A percentile compares a stretch with the other conserved stretches of the same genome.
phyloP scores from a whole-genome alignment of 768 basidiomycete genomes.

The Lactarius hengduanensis region DNA sequence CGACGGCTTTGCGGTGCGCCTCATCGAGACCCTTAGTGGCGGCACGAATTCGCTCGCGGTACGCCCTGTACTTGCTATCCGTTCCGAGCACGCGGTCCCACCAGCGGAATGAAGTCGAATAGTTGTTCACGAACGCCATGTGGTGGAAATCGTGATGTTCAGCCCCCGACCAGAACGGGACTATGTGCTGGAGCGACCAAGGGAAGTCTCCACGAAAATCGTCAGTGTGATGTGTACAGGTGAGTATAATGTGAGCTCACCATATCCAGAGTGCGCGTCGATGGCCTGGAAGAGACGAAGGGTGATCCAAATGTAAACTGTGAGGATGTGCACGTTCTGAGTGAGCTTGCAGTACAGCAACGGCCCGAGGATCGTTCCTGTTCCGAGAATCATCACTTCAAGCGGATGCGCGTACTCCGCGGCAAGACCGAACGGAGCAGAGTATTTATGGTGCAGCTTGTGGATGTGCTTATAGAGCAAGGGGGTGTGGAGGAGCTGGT shows the following conservation, averaged over 20 bases:
- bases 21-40: conserved; percentile 46
- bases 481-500: conserved; percentile 85
- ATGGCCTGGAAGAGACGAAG: conserved; percentile 95
- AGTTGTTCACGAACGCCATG: conserved; percentile 94
- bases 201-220: conserved; percentile 71
- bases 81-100: conserved; percentile 89
- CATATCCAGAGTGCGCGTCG: conserved; percentile 96
- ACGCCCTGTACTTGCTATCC: conserved; percentile 83
- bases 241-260: conserved; percentile 42
- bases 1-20: conserved; percentile 53
- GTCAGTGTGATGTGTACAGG: neutral
- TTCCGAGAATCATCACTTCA: conserved; percentile 92
- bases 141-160: conserved; percentile 99
- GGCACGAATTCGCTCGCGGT: conserved; percentile 63
- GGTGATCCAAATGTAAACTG: conserved; percentile 92
- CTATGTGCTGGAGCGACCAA: conserved; percentile 88
- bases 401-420: conserved; percentile 98
- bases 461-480: conserved; percentile 88
- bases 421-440: conserved; percentile 94
- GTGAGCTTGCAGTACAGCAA: conserved; percentile 81
- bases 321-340: conserved; percentile 81
- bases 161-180: conserved; percentile 97
- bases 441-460: conserved; percentile 97
- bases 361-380: conserved; percentile 87
- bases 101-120: conserved; percentile 92